A percentile compares a stretch with the other conserved stretches of the same genome.
Evolutionary conservation across 2,329 filamentous ascomycete species (phyloP).

Genomic region (Dactylonectria estremocensis): DNA sequence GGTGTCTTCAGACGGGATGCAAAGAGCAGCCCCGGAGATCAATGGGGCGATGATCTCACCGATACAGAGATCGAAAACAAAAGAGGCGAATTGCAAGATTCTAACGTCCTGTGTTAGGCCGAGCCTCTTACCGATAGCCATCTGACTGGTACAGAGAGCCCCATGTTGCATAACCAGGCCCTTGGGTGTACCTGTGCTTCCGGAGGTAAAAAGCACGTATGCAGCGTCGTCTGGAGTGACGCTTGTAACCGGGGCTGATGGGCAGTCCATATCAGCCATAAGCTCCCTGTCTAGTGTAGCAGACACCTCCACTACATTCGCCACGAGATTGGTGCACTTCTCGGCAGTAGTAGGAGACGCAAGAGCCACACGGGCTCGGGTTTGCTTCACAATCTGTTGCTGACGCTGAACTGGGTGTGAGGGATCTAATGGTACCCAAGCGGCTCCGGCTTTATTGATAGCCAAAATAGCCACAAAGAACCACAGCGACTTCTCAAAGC

Average conservation of each 20-base stretch:
- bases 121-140: constrained; percentile 16
- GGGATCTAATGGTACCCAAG: constrained; percentile 22
- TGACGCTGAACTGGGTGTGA: constrained; percentile 17
- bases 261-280: not conserved
- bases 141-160: constrained; percentile 32
- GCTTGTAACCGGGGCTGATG: not conserved
- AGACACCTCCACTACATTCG: constrained; percentile 2
- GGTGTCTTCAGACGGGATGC: constrained; percentile 24
- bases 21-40: constrained; percentile 32
- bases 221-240: constrained; percentile 8
- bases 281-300: not conserved
- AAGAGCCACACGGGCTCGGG: not conserved
- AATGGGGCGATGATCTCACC: constrained; percentile 29
- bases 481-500: constrained; percentile 23
- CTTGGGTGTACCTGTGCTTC: constrained; percentile 47
- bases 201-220: constrained; percentile 49
- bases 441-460: constrained; percentile 21
- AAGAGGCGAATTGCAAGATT: constrained; percentile 34
- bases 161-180: constrained; percentile 42
- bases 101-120: constrained; percentile 19
- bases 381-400: constrained; percentile 22
- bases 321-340: not conserved
- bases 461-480: constrained; percentile 23
- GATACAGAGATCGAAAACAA: constrained; percentile 27
- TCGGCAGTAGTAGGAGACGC: not conserved